Evolutionary conservation across 2,329 filamentous ascomycete species (phyloP), one percentile per base, ranked within the genome.

Genomic region (Geosmithia morbida): DNA sequence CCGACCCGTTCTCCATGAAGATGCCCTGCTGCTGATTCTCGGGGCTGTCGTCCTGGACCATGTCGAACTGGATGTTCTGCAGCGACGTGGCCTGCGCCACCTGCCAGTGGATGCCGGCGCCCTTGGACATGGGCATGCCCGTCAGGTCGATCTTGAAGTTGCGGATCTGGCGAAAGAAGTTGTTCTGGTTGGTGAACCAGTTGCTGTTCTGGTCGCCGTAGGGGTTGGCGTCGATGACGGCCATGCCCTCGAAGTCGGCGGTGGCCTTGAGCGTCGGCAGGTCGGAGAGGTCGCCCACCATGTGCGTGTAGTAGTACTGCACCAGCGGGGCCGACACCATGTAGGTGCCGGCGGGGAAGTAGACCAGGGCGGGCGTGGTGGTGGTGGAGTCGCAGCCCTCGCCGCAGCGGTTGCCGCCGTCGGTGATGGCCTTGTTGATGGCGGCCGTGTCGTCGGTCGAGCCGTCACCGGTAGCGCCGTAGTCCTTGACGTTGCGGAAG

Each of bases 281-380:
- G 52, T 75, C 70, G 56, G 77, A 59, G 45, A 83, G 80, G 67
- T 97, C 88, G 49, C 90, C 90, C 37, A 96, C 72, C 51, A 97
- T 78, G 62, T 96, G 88, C 10, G 89, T 94, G 70, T 95, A 95
- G 72, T 97, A 97, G 64, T 83, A 83, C 61, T 88, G 83, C 46
- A 88, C 66, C 54, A 97, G 78, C 19, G 90, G 86, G 57, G 71
- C 75, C 60, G 80, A 87, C 55, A 97, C 81, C 17, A 85, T 59
- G 59, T 96, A 97, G 48, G 81, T 94, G 53, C 90, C 89, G 11
- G 86, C 72, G 40, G 88, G 89, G 70, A 97, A 94, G 70, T 94
- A 97, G 47, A 97, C 79, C 14, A 97, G 69, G 22, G 87, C 90
- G 0, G 90, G 90, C 1, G 80, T 79, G n/a, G 77, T 76, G 2